Evolutionary conservation across 176 grass and related monocot genomes (phyloP), one percentile per base, ranked within the genome.

Genomic region (Lolium multiflorum): DNA sequence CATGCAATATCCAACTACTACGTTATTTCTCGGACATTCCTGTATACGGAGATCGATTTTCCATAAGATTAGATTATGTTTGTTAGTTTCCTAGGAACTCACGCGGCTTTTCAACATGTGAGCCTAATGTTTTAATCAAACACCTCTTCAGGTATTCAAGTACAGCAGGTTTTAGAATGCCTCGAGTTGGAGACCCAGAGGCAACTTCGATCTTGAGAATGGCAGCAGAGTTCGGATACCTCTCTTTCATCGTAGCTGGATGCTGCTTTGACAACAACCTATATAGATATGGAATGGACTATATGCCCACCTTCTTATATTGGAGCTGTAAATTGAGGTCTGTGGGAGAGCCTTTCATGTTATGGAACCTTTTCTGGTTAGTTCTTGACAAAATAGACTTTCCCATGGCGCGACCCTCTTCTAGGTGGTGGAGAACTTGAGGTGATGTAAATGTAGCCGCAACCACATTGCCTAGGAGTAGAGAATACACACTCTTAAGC

Each of bases 231-330:
- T 50, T 50, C 48, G 48, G 48, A 50, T 50, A 50, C 48, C 48
- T 50, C 11, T 50, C 48, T 13, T 13, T 50, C 48, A 50, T 50
- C 48, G 48, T 50, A 11, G 48, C 48, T 50, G 48, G 48, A 13
- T 13, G 48, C 48, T 50, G 48, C 11, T 50, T 50, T 50, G 48
- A 50, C 48, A 50, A 50, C 2, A 50, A 50, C 10, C 48, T 62
- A 71, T 46, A 71, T n/a, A 20, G 67, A 21, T 71, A n/a, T 20
- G 67, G 67, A 43, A 21, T 20, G 38, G 0, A 10, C 7, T 71
- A 71, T 22, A 71, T 46, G 39, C 39, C 41, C 20, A 72, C 20
- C 39, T 72, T 72, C 69, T 72, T 47, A 72, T 72, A 72, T 46
- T 72, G 69, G 41, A 72, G 69, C 69, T 5, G 37, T 3, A 47